A percentile compares a stretch with the other conserved stretches of the same genome.
Evolutionary conservation across 345 rosid genomes (phyloP).

Genomic region (Euphorbia tirucalli): DNA sequence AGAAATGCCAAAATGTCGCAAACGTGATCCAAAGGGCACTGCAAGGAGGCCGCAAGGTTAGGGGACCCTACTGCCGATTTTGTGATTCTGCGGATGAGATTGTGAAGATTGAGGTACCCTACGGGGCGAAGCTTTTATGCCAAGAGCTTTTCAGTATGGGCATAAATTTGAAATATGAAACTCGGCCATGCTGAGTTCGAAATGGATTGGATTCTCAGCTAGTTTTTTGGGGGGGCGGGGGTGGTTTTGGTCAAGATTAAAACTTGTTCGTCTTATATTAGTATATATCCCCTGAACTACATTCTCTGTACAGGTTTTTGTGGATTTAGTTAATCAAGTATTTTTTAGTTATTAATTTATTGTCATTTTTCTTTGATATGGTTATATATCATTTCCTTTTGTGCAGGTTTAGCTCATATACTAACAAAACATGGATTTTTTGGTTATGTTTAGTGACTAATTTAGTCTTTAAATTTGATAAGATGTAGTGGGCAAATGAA

Average conservation of each 20-base stretch:
- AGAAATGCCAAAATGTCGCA: slow-evolving; percentile 54
- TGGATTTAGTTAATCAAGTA: background rate
- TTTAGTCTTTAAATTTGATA: no score
- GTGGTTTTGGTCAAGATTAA: background rate
- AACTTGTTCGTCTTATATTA: background rate
- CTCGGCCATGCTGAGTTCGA: slow-evolving; percentile 42
- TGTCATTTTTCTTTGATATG: background rate
- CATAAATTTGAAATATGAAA: slow-evolving; percentile 60
- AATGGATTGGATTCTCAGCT: background rate
- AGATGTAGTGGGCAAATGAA: no score
- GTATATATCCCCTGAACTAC: background rate
- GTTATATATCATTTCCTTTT: background rate
- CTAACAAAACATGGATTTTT: no score
- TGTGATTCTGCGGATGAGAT: slow-evolving; percentile 66
- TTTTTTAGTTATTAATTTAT: no score
- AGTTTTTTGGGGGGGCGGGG: background rate
- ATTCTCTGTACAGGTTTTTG: background rate
- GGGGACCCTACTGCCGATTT: slow-evolving; percentile 71
- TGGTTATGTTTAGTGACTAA: no score
- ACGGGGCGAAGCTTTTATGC: slow-evolving; percentile 70
- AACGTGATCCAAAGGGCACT: slow-evolving; percentile 63
- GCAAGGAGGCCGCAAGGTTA: slow-evolving; percentile 57
- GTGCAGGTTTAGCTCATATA: background rate
- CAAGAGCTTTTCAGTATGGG: slow-evolving; percentile 94
- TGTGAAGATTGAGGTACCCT: slow-evolving; percentile 61